phyloP scores from a whole-genome alignment of 208 protist species.

The Leishmania aethiopica region DNA sequence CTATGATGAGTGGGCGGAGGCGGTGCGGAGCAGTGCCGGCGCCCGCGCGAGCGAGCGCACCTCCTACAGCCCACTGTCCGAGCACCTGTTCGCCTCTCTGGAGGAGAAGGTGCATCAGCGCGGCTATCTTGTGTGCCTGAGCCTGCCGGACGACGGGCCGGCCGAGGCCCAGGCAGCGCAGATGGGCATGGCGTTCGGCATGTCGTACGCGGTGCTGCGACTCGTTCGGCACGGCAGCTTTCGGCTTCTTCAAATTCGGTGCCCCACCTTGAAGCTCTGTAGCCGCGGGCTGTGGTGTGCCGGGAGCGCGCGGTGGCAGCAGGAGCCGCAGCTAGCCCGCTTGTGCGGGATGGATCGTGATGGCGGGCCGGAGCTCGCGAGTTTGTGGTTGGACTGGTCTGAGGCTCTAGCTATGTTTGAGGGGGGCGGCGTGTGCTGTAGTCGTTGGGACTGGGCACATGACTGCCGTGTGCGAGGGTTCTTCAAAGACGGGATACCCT shows the following conservation, averaged over 20 bases:
- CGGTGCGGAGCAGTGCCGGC: neutral
- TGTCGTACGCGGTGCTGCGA: constrained; percentile 47
- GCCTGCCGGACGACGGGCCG: constrained; percentile 42
- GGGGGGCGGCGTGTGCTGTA: constrained; percentile 58
- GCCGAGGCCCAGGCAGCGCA: constrained; percentile 2
- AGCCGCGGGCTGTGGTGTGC: constrained; percentile 38
- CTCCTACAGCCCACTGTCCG: constrained; percentile 15
- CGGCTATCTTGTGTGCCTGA: constrained; percentile 46
- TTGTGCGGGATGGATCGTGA: constrained; percentile 35
- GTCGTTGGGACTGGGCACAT: constrained; percentile 21
- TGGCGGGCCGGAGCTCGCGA: constrained; percentile 6
- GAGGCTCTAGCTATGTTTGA: constrained; percentile 62
- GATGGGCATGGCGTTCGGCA: constrained; percentile 40
- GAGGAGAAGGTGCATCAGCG: constrained; percentile 16
- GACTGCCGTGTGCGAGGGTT: constrained; percentile 58
- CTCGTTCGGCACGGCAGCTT: constrained; percentile 29
- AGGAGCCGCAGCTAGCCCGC: constrained; percentile 32
- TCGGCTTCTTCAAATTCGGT: constrained; percentile 43
- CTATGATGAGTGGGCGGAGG: constrained; percentile 49
- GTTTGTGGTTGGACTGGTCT: constrained; percentile 61
- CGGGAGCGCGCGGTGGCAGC: constrained; percentile 38
- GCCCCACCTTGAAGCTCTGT: constrained; percentile 26
- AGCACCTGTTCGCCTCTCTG: constrained; percentile 28
- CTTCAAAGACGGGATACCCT: constrained; percentile 48
- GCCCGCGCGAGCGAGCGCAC: neutral